Conservation (phyloP, 1,139 yeast genomes). For the Hyphopichia wangnamkhiaoensis region DNA sequence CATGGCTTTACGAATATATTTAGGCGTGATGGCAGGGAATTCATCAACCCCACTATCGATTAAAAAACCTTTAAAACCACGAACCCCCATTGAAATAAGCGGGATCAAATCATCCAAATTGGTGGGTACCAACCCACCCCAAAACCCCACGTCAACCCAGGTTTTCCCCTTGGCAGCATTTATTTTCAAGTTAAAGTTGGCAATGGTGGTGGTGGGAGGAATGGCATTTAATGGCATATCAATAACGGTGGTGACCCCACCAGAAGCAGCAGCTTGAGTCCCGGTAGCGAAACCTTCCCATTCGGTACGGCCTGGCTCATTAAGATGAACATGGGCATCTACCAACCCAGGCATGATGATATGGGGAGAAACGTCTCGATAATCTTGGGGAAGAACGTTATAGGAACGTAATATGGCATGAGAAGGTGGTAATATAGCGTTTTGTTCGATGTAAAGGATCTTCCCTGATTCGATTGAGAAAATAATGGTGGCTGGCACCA, state of each 20-base stretch:
- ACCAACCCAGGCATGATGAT: conserved; percentile 86
- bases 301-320: conserved; percentile 92
- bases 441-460: conserved; percentile 50
- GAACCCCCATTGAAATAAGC: conserved; percentile 76
- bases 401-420: conserved; percentile 43
- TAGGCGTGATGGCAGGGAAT: conserved; percentile 75
- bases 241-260: conserved; percentile 93
- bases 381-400: conserved; percentile 41
- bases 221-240: conserved; percentile 97
- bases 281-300: conserved; percentile 98
- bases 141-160: conserved; percentile 93
- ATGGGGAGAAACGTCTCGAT: conserved; percentile 61
- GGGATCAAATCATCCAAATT: conserved; percentile 72
- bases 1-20: conserved; percentile 68
- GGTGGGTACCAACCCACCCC: conserved; percentile 92
- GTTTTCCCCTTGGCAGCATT: conserved; percentile 78
- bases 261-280: conserved; percentile 87
- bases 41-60: conserved; percentile 94
- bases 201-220: conserved; percentile 89
- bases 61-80: conserved; percentile 90
- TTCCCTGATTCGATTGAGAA: conserved; percentile 66
- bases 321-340: conserved; percentile 89
- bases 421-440: conserved; percentile 29
- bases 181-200: conserved; percentile 70
- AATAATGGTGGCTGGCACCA: conserved; percentile 67